Conservation (phyloP, 2,329 filamentous ascomycete genomes). For the Fusarium brachygibbosum region DNA sequence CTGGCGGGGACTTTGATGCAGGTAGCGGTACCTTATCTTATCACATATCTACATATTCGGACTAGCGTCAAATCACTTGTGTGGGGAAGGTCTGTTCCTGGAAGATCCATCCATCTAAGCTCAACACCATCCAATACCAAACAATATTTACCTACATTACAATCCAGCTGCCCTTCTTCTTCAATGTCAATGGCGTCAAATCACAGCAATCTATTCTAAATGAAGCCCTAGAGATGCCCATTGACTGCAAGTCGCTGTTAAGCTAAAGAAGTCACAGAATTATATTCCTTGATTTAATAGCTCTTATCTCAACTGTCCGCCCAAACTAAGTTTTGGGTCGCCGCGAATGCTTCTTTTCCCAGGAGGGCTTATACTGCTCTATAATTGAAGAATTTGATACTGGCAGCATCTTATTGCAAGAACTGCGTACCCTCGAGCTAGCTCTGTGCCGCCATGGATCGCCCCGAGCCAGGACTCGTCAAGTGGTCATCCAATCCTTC, state of each 20-base stretch:
- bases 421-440: background rate
- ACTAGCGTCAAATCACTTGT: constrained; percentile 30
- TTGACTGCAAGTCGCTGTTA: background rate
- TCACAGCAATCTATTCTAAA: constrained; percentile 1
- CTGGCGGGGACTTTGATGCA: constrained; percentile 28
- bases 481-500: constrained; percentile 74
- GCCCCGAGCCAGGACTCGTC: constrained; percentile 72
- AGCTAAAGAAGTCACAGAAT: background rate
- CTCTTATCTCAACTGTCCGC: constrained; percentile 17
- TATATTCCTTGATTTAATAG: constrained; percentile 12
- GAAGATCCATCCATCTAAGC: constrained; percentile 35
- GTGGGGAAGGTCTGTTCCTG: constrained; percentile 37
- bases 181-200: constrained; percentile 29
- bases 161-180: constrained; percentile 1
- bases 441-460: constrained; percentile 61
- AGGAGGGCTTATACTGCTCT: background rate
- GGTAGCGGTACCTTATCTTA: constrained; percentile 42
- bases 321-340: background rate
- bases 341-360: constrained; percentile 6
- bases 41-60: constrained; percentile 36
- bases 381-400: background rate
- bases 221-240: background rate
- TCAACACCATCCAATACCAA: constrained; percentile 10
- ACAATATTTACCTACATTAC: constrained; percentile 1
- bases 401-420: background rate